Evolutionary conservation across 257 asterid species (phyloP).

Genomic region (Prunella vulgaris): DNA sequence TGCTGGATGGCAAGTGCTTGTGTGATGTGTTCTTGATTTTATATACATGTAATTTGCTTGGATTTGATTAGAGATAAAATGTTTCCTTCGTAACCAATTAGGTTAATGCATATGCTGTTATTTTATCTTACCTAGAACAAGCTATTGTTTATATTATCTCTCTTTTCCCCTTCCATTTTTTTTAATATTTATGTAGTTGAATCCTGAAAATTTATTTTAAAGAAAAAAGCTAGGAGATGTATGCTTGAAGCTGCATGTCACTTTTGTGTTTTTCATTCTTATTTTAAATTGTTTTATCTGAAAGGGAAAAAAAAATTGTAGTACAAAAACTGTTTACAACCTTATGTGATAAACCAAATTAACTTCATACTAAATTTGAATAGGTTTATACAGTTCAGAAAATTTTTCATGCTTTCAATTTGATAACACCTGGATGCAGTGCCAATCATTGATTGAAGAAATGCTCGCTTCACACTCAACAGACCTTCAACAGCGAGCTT

Average conservation of each 20-base stretch:
- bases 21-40: background rate
- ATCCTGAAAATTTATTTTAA: background rate
- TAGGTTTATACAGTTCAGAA: background rate
- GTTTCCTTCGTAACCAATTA: constrained; percentile 1
- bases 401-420: constrained; percentile 10
- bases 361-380: background rate
- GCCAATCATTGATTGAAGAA: constrained; percentile 62
- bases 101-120: background rate
- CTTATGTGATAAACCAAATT: background rate
- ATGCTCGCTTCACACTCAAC: constrained; percentile 62
- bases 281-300: background rate
- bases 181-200: background rate
- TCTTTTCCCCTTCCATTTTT: background rate
- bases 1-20: constrained; percentile 7
- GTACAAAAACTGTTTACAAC: background rate
- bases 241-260: background rate
- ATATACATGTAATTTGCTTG: background rate
- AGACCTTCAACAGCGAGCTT: constrained; percentile 72
- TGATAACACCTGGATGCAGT: constrained; percentile 36
- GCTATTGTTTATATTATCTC: background rate
- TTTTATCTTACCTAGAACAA: background rate
- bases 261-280: background rate
- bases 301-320: background rate
- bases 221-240: background rate
- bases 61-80: background rate